A percentile compares a stretch with the other conserved stretches of the same genome.
These are phyloP conservation scores for Leishmania arabica DNA, from an alignment of 208 protist species.

Conservation along the genomic window DNA sequence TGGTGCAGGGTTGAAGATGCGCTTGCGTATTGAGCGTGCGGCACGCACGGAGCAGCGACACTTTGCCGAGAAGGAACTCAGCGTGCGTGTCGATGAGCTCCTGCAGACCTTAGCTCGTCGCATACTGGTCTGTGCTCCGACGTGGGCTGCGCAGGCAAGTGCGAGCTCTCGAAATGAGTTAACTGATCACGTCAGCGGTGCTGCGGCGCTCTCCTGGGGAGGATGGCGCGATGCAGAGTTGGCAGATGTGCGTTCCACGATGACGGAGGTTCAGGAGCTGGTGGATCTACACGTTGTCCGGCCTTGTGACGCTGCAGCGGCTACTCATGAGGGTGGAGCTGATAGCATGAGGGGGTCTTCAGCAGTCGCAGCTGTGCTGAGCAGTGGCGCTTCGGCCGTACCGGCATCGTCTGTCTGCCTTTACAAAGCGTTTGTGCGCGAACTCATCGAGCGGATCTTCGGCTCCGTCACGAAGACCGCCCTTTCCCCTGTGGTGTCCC, in stretches of 20 bases:
- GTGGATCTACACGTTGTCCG: not conserved
- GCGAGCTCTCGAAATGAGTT: not conserved
- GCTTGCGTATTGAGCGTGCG: constrained; percentile 17
- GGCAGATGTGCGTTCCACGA: constrained; percentile 1
- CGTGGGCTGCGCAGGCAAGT: not conserved
- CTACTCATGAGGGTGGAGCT: not conserved
- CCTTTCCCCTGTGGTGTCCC: not conserved
- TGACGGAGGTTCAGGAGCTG: constrained; percentile 14
- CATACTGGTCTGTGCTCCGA: not conserved
- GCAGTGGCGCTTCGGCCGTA: not conserved
- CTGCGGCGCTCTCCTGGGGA: not conserved
- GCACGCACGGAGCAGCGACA: constrained; percentile 12
- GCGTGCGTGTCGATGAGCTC: not conserved
- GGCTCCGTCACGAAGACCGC: not conserved
- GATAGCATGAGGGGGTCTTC: not conserved
- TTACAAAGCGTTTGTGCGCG: constrained; percentile 10
- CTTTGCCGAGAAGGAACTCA: constrained; percentile 1
- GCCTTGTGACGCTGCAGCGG: not conserved
- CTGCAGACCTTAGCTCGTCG: not conserved
- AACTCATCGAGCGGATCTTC: constrained; percentile 6
- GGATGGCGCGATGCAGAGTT: constrained; percentile 6
- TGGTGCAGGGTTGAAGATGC: constrained; percentile 10
- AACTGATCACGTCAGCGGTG: not conserved
- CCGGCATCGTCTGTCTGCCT: not conserved
- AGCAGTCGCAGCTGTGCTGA: not conserved